Percentiles rank a stretch among this genome's conserved stretches.
Evolutionary conservation across 208 protist species (phyloP).

Genomic region (Leishmania major): DNA sequence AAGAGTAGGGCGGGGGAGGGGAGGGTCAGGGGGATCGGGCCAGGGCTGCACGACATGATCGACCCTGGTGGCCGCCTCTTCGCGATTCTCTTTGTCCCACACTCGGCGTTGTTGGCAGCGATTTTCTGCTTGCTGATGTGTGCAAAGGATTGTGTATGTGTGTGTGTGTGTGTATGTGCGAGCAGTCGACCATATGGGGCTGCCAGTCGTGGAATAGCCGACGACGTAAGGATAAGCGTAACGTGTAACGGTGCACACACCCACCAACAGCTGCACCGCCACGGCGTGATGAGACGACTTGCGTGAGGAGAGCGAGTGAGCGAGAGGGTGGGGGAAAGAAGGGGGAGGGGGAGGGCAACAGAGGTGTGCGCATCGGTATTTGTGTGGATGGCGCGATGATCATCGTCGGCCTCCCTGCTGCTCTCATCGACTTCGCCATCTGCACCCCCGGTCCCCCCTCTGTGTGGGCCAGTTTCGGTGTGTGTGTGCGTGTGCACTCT

Average conservation of each 20-base stretch:
- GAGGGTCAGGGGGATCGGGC: not conserved
- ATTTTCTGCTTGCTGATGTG: not conserved
- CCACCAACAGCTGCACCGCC: not conserved
- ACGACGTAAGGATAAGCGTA: not conserved
- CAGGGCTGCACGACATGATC: not conserved
- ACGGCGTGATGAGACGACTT: not conserved
- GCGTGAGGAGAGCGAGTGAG: not conserved
- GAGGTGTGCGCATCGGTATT: not conserved
- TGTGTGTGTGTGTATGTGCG: not conserved
- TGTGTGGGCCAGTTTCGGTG: not conserved
- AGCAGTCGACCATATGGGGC: not conserved
- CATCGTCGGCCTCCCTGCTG: not conserved
- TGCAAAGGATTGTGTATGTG: not conserved
- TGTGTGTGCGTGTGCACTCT: not conserved
- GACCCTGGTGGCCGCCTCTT: not conserved
- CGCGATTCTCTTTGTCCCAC: not conserved
- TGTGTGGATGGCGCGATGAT: not conserved
- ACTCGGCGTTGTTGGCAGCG: not conserved
- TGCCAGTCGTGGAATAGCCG: not conserved
- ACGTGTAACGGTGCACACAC: not conserved
- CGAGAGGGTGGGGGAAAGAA: not conserved
- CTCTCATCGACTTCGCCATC: not conserved
- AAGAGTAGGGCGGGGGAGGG: conserved; percentile 16
- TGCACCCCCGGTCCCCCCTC: too few relatives aligned
- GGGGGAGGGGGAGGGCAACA: not conserved